Conservation (phyloP, 179 eudicot species). For the Amaranthus tricolor region DNA sequence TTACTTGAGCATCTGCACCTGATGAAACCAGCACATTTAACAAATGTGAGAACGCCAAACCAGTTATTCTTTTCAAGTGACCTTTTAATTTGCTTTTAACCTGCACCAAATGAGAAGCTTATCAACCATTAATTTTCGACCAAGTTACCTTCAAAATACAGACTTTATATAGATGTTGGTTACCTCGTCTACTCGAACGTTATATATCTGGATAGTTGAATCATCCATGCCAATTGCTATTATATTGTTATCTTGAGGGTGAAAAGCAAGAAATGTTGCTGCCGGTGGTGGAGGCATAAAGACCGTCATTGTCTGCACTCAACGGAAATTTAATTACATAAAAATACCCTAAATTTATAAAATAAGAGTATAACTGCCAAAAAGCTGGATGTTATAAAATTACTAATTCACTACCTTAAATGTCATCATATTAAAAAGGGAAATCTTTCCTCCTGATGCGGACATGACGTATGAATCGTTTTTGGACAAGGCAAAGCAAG, state of each 20-base stretch:
- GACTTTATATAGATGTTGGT: background rate
- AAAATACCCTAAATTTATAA: background rate
- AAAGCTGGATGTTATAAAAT: background rate
- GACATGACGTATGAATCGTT: slow-evolving; percentile 99
- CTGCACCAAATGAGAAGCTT: slow-evolving; percentile 35
- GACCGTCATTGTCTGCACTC: slow-evolving; percentile 90
- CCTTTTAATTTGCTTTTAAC: slow-evolving; percentile 97
- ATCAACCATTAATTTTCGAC: slow-evolving; percentile 3
- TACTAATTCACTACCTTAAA: slow-evolving; percentile 48
- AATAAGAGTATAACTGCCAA: background rate
- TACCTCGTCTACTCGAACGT: slow-evolving; percentile 97
- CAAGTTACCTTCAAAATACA: slow-evolving; percentile 1
- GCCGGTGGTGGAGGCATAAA: slow-evolving; percentile 99
- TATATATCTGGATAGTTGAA: slow-evolving; percentile 91
- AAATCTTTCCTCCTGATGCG: slow-evolving; percentile 93
- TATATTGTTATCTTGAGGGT: slow-evolving; percentile 94
- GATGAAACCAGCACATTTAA: slow-evolving; percentile 82
- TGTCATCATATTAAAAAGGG: slow-evolving; percentile 94
- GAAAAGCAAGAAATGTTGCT: slow-evolving; percentile 91
- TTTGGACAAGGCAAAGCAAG: slow-evolving; percentile 95
- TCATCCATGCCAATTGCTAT: slow-evolving; percentile 98
- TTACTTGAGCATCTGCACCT: slow-evolving; percentile 98
- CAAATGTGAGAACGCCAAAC: slow-evolving; percentile 88
- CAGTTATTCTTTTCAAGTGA: slow-evolving; percentile 89
- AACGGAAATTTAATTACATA: slow-evolving; percentile 3